Percentiles rank a stretch among this genome's conserved stretches.
phyloP scores from a whole-genome alignment of 192 early-diverging fungal genomes.

The Coemansia aciculifera region DNA sequence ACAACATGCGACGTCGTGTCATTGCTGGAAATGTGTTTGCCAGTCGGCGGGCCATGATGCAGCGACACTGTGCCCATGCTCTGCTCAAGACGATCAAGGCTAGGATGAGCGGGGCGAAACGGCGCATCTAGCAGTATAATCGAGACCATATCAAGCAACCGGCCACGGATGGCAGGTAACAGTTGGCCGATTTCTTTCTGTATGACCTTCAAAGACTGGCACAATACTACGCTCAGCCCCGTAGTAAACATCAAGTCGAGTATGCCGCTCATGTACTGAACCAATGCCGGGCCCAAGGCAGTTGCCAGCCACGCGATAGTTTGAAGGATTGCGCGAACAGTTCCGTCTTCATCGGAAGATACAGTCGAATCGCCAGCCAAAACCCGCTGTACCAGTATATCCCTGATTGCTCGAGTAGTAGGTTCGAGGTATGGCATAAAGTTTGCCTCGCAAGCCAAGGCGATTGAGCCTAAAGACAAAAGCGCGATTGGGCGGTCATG shows the following conservation, averaged over 20 bases:
- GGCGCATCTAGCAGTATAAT: constrained; percentile 78
- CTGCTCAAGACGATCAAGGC: constrained; percentile 30
- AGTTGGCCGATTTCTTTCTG: constrained; percentile 81
- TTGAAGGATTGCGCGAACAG: constrained; percentile 68
- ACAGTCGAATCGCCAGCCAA: constrained; percentile 40
- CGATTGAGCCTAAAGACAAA: constrained; percentile 81
- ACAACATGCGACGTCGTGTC: constrained; percentile 17
- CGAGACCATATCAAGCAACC: constrained; percentile 87
- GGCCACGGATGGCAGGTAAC: constrained; percentile 77
- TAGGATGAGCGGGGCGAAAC: constrained; percentile 56
- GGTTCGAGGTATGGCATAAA: constrained; percentile 80
- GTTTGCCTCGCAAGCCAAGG: constrained; percentile 72
- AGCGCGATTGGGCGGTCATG: constrained; percentile 64
- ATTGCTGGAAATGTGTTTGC: background rate
- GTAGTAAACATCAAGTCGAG: constrained; percentile 90
- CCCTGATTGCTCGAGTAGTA: constrained; percentile 74
- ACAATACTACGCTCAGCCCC: constrained; percentile 79
- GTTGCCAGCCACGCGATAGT: constrained; percentile 87
- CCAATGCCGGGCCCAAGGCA: constrained; percentile 88
- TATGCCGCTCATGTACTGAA: constrained; percentile 83
- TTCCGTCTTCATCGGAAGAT: constrained; percentile 49
- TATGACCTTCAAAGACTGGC: constrained; percentile 77
- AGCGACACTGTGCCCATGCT: constrained; percentile 22
- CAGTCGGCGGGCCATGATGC: constrained; percentile 11
- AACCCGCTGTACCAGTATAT: constrained; percentile 61